Percentiles rank a stretch among this genome's conserved stretches.
These are phyloP conservation scores for Mycena alexandri DNA, from an alignment of 768 basidiomycete genomes.

Conservation along the genomic window DNA sequence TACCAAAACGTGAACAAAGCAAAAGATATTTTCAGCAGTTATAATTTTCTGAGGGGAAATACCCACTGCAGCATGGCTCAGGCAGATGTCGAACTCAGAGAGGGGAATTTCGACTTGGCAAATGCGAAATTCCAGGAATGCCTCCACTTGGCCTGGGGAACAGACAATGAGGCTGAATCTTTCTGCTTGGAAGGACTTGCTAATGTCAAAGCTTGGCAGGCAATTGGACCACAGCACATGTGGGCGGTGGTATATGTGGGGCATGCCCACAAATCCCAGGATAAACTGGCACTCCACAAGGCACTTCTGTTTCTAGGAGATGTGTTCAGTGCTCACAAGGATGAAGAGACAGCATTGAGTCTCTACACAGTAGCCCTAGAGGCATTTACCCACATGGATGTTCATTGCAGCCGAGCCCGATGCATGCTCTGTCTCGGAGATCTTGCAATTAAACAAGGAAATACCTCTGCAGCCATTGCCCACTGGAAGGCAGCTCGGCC, in stretches of 20 bases:
- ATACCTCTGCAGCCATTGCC: neutral
- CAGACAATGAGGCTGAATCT: no score
- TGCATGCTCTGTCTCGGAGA: constrained; percentile 6
- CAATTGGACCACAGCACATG: no score
- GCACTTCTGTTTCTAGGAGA: neutral
- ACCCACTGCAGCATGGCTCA: no score
- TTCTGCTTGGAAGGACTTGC: no score
- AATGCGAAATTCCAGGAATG: no score
- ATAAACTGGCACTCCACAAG: neutral
- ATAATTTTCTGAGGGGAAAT: neutral
- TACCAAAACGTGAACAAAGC: neutral
- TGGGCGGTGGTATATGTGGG: neutral
- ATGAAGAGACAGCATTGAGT: neutral
- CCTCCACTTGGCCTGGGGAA: no score
- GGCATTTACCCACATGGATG: constrained; percentile 5
- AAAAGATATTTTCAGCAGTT: neutral
- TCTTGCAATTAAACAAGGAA: neutral
- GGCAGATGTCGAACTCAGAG: no score
- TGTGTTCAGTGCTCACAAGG: neutral
- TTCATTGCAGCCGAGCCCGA: neutral
- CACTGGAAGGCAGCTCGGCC: constrained; percentile 3
- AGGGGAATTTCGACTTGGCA: no score
- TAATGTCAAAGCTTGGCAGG: no score
- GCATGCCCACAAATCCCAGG: neutral
- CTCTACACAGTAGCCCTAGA: neutral